phyloP scores from a whole-genome alignment of 768 basidiomycete genomes.

The Boletus edulis region DNA sequence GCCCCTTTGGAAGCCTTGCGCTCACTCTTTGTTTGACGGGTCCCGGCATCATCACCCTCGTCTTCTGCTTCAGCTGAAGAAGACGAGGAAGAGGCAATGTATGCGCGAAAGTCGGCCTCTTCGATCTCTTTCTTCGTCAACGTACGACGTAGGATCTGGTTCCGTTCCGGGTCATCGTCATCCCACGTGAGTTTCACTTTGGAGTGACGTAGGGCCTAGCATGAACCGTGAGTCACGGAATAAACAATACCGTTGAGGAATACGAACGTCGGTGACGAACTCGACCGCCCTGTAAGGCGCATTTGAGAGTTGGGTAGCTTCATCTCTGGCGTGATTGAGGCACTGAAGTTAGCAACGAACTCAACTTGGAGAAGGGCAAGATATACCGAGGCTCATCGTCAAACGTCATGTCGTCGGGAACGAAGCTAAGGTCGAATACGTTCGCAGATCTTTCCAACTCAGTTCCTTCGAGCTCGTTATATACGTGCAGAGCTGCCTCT shows the following conservation, averaged over 20 bases:
- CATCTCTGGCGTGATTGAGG: conserved; percentile 55
- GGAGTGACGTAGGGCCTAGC: conserved; percentile 91
- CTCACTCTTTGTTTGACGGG: conserved; percentile 8
- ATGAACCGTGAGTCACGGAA: not conserved
- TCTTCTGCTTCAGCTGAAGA: conserved; percentile 50
- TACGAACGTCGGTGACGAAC: conserved; percentile 87
- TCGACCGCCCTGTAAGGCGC: conserved; percentile 72
- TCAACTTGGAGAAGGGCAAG: not conserved
- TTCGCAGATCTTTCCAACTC: conserved; percentile 97
- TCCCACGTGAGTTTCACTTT: conserved; percentile 99
- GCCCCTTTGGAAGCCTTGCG: conserved; percentile 36
- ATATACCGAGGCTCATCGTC: conserved; percentile 71
- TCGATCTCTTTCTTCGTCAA: conserved; percentile 86
- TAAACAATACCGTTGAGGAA: not conserved
- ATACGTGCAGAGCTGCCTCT: conserved; percentile 75
- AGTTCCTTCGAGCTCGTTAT: conserved; percentile 86
- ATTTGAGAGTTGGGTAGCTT: conserved; percentile 66
- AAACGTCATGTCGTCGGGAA: conserved; percentile 86
- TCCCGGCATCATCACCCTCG: conserved; percentile 7
- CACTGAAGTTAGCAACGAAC: not conserved
- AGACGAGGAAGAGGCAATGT: conserved; percentile 69
- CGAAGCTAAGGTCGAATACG: conserved; percentile 91
- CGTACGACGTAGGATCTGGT: conserved; percentile 71
- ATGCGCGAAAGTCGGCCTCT: conserved; percentile 83
- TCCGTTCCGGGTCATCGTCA: conserved; percentile 90